These are phyloP conservation scores for Zelonia costaricensis DNA, from an alignment of 208 protist species.

Conservation along the genomic window DNA sequence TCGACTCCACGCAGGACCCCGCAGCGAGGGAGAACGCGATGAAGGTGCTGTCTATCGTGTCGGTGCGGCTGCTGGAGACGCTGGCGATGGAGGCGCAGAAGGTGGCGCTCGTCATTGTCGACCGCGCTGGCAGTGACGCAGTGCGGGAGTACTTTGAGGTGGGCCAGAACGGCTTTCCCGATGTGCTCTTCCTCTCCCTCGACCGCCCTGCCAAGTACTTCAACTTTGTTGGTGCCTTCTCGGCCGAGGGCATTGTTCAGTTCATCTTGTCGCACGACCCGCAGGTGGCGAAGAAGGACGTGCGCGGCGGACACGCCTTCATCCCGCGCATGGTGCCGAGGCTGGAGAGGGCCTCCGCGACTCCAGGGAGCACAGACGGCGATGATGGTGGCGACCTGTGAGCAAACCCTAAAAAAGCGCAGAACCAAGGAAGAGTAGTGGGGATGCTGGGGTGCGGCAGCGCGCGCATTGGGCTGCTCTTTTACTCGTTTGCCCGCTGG, in stretches of 20 bases:
- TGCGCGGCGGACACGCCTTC: conserved; percentile 22
- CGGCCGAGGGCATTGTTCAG: conserved; percentile 27
- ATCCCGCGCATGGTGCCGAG: conserved; percentile 28
- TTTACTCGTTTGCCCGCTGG: too few relatives aligned
- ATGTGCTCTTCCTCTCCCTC: conserved; percentile 24
- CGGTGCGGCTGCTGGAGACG: conserved; percentile 19
- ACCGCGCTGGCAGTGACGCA: conserved; percentile 11
- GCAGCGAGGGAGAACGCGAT: conserved; percentile 1
- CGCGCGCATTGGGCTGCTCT: too few relatives aligned
- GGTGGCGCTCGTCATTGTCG: conserved; percentile 32
- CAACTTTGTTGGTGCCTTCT: conserved; percentile 40
- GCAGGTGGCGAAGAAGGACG: conserved; percentile 3
- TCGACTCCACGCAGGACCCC: conserved; percentile 17
- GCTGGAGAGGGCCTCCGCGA: background rate
- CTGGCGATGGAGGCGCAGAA: conserved; percentile 12
- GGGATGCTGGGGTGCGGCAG: background rate
- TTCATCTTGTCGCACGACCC: conserved; percentile 23
- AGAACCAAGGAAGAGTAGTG: background rate
- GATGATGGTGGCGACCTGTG: conserved; percentile 25
- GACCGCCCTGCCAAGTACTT: conserved; percentile 20
- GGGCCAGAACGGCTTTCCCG: conserved; percentile 30
- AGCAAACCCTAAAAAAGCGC: too few relatives aligned
- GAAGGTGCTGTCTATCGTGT: conserved; percentile 18
- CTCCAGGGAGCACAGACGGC: background rate
- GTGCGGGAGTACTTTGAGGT: conserved; percentile 35